Evolutionary conservation across 305 asterid genomes (phyloP).

Genomic region (Fraxinus floribunda): DNA sequence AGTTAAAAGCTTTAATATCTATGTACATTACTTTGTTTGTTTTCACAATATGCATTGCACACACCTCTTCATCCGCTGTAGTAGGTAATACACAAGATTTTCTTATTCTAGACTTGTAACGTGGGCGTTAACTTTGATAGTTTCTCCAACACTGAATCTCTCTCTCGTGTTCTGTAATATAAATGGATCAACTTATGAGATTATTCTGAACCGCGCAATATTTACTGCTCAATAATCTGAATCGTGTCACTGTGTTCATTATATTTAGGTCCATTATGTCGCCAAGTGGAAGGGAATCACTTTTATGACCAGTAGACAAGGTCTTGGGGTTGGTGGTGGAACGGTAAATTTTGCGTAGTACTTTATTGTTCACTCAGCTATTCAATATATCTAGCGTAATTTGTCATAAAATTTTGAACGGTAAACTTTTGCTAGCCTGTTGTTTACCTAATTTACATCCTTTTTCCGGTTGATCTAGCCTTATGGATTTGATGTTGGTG

Average conservation of each 20-base stretch:
- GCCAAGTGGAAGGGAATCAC: conserved; percentile 94
- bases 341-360: conserved; percentile 49
- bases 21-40: conserved; percentile 32
- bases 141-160: too few relatives aligned
- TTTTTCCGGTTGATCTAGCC: conserved; percentile 50
- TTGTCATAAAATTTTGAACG: background rate
- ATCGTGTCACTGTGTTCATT: conserved; percentile 15
- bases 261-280: conserved; percentile 78
- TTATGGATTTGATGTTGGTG: conserved; percentile 92
- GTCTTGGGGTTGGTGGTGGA: conserved; percentile 95
- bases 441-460: background rate
- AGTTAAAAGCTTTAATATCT: conserved; percentile 47
- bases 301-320: conserved; percentile 96
- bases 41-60: conserved; percentile 12
- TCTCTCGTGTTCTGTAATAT: background rate
- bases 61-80: background rate
- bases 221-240: background rate
- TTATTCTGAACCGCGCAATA: background rate
- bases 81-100: conserved; percentile 2
- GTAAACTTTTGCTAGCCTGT: too few relatives aligned
- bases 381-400: background rate
- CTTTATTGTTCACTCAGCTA: background rate
- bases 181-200: background rate
- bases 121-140: background rate
- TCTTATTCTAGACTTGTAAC: background rate